A percentile compares a stretch with the other conserved stretches of the same genome.
These are phyloP conservation scores for Fibroporia radiculosa DNA, from an alignment of 768 basidiomycete species.

Conservation along the genomic window DNA sequence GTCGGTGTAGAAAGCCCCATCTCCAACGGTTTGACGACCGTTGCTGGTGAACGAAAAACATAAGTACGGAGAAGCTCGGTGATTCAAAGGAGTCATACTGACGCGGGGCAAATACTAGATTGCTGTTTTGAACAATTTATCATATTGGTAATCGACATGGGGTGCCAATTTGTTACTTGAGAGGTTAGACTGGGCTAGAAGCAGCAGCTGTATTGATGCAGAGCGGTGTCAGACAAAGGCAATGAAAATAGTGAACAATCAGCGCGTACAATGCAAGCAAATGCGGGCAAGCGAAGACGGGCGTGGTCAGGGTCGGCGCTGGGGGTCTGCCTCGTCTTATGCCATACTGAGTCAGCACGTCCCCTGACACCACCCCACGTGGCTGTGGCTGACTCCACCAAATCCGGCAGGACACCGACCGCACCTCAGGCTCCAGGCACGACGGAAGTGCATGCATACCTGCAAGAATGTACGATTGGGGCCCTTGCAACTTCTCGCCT, in stretches of 20 bases:
- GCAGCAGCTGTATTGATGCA: neutral
- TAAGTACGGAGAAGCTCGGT: neutral
- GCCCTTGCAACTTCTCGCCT: too few relatives aligned
- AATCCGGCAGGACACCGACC: neutral
- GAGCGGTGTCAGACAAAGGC: neutral
- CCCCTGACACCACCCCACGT: neutral
- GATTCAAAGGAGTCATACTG: constrained; percentile 25
- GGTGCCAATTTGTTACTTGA: constrained; percentile 68
- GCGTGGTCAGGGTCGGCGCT: constrained; percentile 2
- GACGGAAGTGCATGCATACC: too few relatives aligned
- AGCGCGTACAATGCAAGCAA: neutral
- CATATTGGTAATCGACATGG: constrained; percentile 69
- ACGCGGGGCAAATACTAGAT: constrained; percentile 97
- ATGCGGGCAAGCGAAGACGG: constrained; percentile 2
- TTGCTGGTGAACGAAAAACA: constrained; percentile 46
- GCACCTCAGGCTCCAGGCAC: too few relatives aligned
- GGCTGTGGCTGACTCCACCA: neutral
- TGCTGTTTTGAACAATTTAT: constrained; percentile 66
- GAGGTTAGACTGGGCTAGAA: neutral
- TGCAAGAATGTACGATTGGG: too few relatives aligned
- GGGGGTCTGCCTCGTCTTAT: neutral
- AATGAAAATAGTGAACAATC: constrained; percentile 1
- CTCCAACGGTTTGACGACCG: constrained; percentile 94
- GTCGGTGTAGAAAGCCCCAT: constrained; percentile 82
- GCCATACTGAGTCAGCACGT: neutral